Conservation (phyloP, 1,284 basidiomycete species). For the Apiotrichum montevideense region DNA sequence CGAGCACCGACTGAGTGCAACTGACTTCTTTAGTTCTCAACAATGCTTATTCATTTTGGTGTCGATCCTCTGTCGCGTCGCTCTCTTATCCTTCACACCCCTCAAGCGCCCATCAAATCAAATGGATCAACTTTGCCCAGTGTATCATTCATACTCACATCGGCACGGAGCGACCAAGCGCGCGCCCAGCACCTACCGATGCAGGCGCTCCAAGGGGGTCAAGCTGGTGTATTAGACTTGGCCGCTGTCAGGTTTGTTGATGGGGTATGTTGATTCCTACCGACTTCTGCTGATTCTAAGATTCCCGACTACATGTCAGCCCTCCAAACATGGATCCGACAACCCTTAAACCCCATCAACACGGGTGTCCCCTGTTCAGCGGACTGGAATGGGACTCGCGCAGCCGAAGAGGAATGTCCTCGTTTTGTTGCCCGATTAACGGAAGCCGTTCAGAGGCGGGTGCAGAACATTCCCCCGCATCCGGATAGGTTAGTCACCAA, state of each 20-base stretch:
- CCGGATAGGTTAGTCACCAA: too few species aligned
- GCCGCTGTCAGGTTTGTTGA: neutral
- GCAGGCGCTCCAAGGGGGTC: conserved; percentile 33
- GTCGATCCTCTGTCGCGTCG: conserved; percentile 87
- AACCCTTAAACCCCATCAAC: neutral
- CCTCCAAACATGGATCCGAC: neutral
- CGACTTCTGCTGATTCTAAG: neutral
- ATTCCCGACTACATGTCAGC: neutral
- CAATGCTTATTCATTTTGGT: conserved; percentile 61
- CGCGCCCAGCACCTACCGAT: conserved; percentile 19
- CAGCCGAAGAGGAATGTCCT: conserved; percentile 21
- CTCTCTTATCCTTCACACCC: conserved; percentile 61
- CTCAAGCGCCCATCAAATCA: neutral
- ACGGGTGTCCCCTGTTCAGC: conserved; percentile 13
- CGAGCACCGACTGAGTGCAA: too few species aligned
- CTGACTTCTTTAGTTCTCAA: conserved; percentile 45
- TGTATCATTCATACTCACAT: conserved; percentile 25
- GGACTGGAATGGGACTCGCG: neutral
- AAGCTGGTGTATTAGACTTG: conserved; percentile 26
- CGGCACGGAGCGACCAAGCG: conserved; percentile 20
- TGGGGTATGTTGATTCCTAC: neutral
- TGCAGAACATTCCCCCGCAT: too few species aligned
- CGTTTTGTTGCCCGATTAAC: conserved; percentile 40
- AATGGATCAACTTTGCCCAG: neutral
- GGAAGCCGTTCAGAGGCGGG: conserved; percentile 33